These are phyloP conservation scores for Colletotrichum scovillei DNA, from an alignment of 2,329 filamentous ascomycete species.

Conservation along the genomic window DNA sequence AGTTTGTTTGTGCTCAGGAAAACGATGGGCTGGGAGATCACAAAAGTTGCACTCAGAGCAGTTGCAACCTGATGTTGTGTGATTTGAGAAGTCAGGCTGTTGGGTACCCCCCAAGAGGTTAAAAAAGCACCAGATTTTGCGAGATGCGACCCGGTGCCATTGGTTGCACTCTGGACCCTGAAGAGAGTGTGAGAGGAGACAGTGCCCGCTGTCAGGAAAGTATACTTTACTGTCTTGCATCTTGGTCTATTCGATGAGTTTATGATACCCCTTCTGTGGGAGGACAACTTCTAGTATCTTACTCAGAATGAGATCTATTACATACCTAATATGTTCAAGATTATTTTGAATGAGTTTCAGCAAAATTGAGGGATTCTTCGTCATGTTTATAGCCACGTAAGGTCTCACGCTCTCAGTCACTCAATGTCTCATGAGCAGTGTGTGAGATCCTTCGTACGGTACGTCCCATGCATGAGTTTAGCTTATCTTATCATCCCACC, in stretches of 20 bases:
- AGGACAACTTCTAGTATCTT: too few relatives aligned
- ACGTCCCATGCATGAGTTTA: not conserved
- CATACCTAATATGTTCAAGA: not conserved
- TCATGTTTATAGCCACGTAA: not conserved
- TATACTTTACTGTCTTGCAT: not conserved
- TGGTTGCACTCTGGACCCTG: conserved; percentile 31
- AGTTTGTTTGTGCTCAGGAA: not conserved
- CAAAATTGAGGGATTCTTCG: not conserved
- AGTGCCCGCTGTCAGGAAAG: conserved; percentile 21
- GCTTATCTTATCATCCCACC: conserved; percentile 35
- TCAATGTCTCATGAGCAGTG: conserved; percentile 6
- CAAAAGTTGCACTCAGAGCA: not conserved
- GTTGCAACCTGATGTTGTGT: conserved; percentile 19
- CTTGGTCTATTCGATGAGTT: not conserved
- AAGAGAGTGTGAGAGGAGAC: conserved; percentile 2
- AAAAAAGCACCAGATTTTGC: conserved; percentile 34
- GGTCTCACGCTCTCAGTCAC: not conserved
- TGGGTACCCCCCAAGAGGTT: conserved; percentile 16
- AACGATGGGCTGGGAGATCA: not conserved
- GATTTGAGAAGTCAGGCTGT: conserved; percentile 30
- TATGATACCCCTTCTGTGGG: too few relatives aligned
- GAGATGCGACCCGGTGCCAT: conserved; percentile 23
- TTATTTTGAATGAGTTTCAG: not conserved
- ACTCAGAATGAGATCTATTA: too few relatives aligned
- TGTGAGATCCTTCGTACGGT: not conserved